Evolutionary conservation across 2,329 filamentous ascomycete genomes (phyloP).

Genomic region (Beauveria rudraprayagi): DNA sequence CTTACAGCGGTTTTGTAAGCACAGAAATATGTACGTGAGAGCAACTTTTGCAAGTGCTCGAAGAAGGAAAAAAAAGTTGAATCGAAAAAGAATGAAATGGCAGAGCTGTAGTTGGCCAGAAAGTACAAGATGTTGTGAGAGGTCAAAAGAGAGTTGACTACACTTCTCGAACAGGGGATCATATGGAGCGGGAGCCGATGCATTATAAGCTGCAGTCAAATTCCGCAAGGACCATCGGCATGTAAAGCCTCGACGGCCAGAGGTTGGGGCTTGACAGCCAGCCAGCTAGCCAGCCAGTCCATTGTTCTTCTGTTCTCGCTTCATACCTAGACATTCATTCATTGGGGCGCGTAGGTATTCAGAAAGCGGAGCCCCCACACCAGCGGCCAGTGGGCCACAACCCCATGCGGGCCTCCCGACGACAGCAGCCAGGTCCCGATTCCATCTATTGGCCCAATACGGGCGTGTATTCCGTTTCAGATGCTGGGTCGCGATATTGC

Average conservation of each 20-base stretch:
- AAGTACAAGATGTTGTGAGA: not conserved
- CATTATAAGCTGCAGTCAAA: not conserved
- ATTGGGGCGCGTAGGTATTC: slow-evolving; percentile 5
- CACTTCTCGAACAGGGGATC: not conserved
- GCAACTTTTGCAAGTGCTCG: not conserved
- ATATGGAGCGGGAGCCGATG: not conserved
- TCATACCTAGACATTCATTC: not conserved
- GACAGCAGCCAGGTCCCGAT: slow-evolving; percentile 1
- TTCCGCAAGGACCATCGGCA: not conserved
- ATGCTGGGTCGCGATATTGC: not conserved
- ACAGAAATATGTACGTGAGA: not conserved
- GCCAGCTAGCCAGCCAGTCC: not conserved
- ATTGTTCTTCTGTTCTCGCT: slow-evolving; percentile 8
- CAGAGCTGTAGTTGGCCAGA: not conserved
- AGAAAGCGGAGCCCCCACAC: slow-evolving; percentile 3
- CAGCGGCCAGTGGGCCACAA: not conserved
- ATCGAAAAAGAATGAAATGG: not conserved
- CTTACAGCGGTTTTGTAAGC: slow-evolving; percentile 2
- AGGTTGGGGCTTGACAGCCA: not conserved
- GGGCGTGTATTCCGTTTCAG: not conserved
- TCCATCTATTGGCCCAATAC: slow-evolving; percentile 3
- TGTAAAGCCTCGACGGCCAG: not conserved
- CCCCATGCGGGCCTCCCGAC: slow-evolving; percentile 3
- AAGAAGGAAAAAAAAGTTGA: not conserved
- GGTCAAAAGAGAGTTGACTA: not conserved